phyloP scores from a whole-genome alignment of 176 grass and related monocot species.

The Cenchrus americanus region DNA sequence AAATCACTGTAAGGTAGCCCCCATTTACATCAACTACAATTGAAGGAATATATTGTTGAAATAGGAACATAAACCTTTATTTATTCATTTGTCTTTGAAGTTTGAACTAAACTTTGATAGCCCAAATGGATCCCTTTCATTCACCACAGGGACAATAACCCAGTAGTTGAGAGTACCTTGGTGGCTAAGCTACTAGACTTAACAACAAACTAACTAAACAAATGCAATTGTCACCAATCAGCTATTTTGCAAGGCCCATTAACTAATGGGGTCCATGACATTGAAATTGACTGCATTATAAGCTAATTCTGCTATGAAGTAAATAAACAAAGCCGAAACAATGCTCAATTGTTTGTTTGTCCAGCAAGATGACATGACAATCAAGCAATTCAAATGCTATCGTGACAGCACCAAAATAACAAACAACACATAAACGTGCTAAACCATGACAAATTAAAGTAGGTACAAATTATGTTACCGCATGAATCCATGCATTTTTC shows the following conservation, averaged over 20 bases:
- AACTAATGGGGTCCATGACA: neutral
- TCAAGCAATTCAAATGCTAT: neutral
- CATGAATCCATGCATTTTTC: conserved; percentile 99
- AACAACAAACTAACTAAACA: neutral
- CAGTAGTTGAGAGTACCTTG: too few species aligned
- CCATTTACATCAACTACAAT: neutral
- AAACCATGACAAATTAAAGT: conserved; percentile 11
- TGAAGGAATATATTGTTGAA: neutral
- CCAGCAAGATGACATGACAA: neutral
- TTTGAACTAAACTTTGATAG: too few species aligned
- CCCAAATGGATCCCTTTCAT: too few species aligned
- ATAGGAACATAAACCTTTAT: neutral
- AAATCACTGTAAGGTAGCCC: neutral
- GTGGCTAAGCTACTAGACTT: too few species aligned
- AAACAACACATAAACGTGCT: neutral
- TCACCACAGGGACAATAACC: too few species aligned
- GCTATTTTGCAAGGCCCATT: neutral
- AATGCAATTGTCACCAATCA: neutral
- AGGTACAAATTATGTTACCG: conserved; percentile 50
- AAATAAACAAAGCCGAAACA: neutral
- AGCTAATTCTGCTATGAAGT: neutral
- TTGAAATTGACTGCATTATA: neutral
- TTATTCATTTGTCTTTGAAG: neutral
- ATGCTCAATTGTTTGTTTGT: neutral
- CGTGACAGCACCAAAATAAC: neutral